Evolutionary conservation across 768 basidiomycete species (phyloP), one percentile per base, ranked within the genome.

Genomic region (Boletellus ananas): DNA sequence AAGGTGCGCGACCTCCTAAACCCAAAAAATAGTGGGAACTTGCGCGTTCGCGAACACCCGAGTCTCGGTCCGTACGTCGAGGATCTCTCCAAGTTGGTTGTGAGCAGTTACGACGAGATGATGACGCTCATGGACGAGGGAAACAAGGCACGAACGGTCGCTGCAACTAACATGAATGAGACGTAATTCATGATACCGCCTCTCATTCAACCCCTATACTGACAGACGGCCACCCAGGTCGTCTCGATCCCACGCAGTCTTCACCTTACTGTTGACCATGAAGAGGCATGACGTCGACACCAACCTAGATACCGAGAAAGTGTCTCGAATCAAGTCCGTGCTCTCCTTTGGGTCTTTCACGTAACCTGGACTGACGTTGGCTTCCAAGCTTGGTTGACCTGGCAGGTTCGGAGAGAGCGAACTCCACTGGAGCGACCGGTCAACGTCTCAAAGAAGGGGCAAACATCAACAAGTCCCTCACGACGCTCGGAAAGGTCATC

Each of bases 111-210:
- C 65, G 82, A 89, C 27, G 95, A 96, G 67, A 96, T 99, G 88
- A 95, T 96, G 88, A 92, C 87, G 6, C 85, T 99, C 65, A 98
- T 98, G 95, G 95, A 99, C 73, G 95, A 99, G 69, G 95, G 95
- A 34, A 99, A 97, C 70, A 97, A 98, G 74, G 94, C 96, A 45
- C 78, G 96, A 43, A 98, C 96, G 13, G 95, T 99, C 20, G 96
- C 96, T 18, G 94, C 96, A 21, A 99, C 96, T 18, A 94, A 96
- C 71, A 99, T 99, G 96, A 99, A 99, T 72, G 96, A 97, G 72
- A 96, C 94, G 80, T 90, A 66, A 60, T 84, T 72, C n/a, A n/a
- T 36, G 16, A 37, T 45, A n/a, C 29, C 14, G 9, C 33, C 10
- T 6, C 34, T 16, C 27, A 23, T 31, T 38, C 41, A 16, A 25